Evolutionary conservation across 2,329 filamentous ascomycete genomes (phyloP), one percentile per base, ranked within the genome.

Genomic region (Microthyrium microscopicum): DNA sequence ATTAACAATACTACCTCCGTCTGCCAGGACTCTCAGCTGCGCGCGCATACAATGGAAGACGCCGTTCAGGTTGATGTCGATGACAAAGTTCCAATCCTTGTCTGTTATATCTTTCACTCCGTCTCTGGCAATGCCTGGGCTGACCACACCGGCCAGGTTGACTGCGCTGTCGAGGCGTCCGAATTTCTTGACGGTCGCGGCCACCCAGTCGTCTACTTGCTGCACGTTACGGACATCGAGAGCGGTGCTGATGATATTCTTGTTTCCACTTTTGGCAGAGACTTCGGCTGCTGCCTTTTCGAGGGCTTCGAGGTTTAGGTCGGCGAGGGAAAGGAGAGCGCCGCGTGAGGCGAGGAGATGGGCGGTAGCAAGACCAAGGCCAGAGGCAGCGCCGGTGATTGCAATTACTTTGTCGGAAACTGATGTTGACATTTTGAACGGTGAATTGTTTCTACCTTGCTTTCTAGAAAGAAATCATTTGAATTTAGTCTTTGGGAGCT

Each of bases 111-210:
- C 45, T n/a, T 40, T 37, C 2, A 54, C 34, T 0, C 39, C 37
- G 11, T 42, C 47, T 3, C 47, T 37, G 4, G 51, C 51, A 39
- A 53, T 49, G 19, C 37, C 21, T 31, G 51, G 48, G 29, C 61
- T 61, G 40, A 64, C 61, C 28, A 58, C 44, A 28, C 66, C 64
- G 4, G 56, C 55, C 5, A 57, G 39, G 39, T 59, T 59, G 7
- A 49, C 55, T 1, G 53, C 54, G 4, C 52, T 54, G 31, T 57
- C 51, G 5, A 58, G 45, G 9, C 39, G 44, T 4, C 51, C 51
- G 15, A 53, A 53, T 15, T 39, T 42, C 11, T 38, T 26, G 0
- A 54, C 46, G 1, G 54, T 54, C 7, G 46, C 35, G 1, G 39
- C 29, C 20, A 54, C 53, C 56, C 55, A 59, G 2, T 31, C 34